Conservation (phyloP, 345 rosid species). For the Aegle marmelos region DNA sequence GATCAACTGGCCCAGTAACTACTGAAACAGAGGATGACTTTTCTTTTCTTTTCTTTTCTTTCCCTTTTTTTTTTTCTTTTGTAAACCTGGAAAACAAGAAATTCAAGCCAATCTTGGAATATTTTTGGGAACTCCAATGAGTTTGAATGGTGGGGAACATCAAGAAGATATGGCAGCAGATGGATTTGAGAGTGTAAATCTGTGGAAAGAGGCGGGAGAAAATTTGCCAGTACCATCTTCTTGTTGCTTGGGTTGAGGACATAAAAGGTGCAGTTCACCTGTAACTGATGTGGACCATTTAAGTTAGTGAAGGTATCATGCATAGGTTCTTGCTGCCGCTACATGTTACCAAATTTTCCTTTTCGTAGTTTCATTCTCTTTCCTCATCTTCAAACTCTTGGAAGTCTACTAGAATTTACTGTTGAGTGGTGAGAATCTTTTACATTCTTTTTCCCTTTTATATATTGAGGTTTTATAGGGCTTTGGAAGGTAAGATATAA, state of each 20-base stretch:
- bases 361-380: slow-evolving; percentile 23
- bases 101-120: slow-evolving; percentile 32
- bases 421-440: slow-evolving; percentile 44
- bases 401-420: slow-evolving; percentile 28
- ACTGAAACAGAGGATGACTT: slow-evolving; percentile 45
- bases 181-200: slow-evolving; percentile 31
- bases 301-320: slow-evolving; percentile 47
- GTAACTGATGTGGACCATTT: slow-evolving; percentile 43
- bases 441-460: slow-evolving; percentile 24
- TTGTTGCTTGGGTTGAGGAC: slow-evolving; percentile 33
- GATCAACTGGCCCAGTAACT: slow-evolving; percentile 85
- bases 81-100: slow-evolving; percentile 30
- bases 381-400: slow-evolving; percentile 13
- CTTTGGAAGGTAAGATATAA: slow-evolving; percentile 40
- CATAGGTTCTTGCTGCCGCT: slow-evolving; percentile 39
- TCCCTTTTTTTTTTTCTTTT: slow-evolving; percentile 20
- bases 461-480: slow-evolving; percentile 29
- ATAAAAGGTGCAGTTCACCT: slow-evolving; percentile 32
- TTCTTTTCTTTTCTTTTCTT: slow-evolving; percentile 30
- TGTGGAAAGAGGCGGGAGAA: slow-evolving; percentile 23
- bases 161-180: slow-evolving; percentile 30
- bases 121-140: slow-evolving; percentile 40
- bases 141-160: slow-evolving; percentile 34
- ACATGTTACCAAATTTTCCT: slow-evolving; percentile 29
- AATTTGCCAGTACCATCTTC: slow-evolving; percentile 35